Percentiles rank a stretch among this genome's conserved stretches.
Conservation (phyloP, 2,329 filamentous ascomycete species). For the Lizonia empirigonia region DNA sequence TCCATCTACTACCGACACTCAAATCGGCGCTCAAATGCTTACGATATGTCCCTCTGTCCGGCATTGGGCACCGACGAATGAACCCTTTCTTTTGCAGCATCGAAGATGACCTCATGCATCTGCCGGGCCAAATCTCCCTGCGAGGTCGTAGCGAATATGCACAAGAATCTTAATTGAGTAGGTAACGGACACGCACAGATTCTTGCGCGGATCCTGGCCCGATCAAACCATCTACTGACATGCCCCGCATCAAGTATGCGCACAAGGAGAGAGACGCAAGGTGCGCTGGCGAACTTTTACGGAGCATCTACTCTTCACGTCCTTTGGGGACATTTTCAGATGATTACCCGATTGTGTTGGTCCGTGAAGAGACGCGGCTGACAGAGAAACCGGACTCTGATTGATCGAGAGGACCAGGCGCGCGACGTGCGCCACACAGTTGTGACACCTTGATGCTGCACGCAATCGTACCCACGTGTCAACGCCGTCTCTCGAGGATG, state of each 20-base stretch:
- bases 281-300: conserved; percentile 17
- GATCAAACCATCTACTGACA: conserved; percentile 11
- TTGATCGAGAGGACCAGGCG: conserved; percentile 8
- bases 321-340: conserved; percentile 3
- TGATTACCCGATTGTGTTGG: conserved; percentile 11
- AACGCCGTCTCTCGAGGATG: conserved; percentile 14
- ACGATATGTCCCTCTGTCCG: not conserved
- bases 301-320: not conserved
- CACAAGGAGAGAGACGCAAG: conserved; percentile 11
- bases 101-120: conserved; percentile 7
- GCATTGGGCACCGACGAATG: not conserved
- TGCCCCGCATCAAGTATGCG: conserved; percentile 13
- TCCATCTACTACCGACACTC: not conserved
- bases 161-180: conserved; percentile 19
- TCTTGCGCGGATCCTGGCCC: conserved; percentile 17
- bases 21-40: not conserved
- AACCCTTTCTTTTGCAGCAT: not conserved
- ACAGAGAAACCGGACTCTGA: conserved; percentile 6
- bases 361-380: conserved; percentile 18
- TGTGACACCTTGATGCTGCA: conserved; percentile 22
- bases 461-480: conserved; percentile 27
- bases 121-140: not conserved
- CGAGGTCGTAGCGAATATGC: conserved; percentile 19
- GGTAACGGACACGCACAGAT: conserved; percentile 20
- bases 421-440: conserved; percentile 18